phyloP scores from a whole-genome alignment of 345 rosid genomes.

The Ceriops tagal region DNA sequence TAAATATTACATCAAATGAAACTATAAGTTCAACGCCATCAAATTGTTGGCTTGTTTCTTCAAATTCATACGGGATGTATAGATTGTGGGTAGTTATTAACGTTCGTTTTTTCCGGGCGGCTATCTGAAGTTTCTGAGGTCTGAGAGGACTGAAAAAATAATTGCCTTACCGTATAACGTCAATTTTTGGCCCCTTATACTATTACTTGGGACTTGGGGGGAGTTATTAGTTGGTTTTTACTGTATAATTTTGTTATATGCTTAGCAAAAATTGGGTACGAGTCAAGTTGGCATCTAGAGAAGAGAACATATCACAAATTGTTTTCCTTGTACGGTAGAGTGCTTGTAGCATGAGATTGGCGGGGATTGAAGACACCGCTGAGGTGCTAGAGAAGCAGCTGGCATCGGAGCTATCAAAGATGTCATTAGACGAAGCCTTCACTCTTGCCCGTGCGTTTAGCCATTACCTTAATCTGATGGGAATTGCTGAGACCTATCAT shows the following conservation, averaged over 20 bases:
- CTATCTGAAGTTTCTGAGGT: slow-evolving; percentile 7
- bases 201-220: too few species aligned
- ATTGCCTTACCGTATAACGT: not conserved
- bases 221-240: not conserved
- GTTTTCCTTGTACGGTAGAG: slow-evolving; percentile 39
- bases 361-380: slow-evolving; percentile 82
- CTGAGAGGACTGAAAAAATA: slow-evolving; percentile 6
- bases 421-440: slow-evolving; percentile 86
- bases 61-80: too few species aligned
- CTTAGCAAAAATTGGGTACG: not conserved
- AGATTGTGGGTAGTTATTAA: not conserved
- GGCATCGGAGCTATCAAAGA: slow-evolving; percentile 67
- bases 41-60: too few species aligned
- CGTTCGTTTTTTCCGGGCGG: not conserved
- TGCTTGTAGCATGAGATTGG: slow-evolving; percentile 83
- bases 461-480: slow-evolving; percentile 91
- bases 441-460: slow-evolving; percentile 86
- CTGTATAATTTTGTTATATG: not conserved
- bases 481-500: slow-evolving; percentile 94
- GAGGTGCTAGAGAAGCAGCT: slow-evolving; percentile 81
- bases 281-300: not conserved
- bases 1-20: too few species aligned
- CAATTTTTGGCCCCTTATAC: too few species aligned
- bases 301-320: not conserved
- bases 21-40: too few species aligned